A percentile compares a stretch with the other conserved stretches of the same genome.
These are phyloP conservation scores for Irpex sp. DNA, from an alignment of 1,284 basidiomycete species.

Conservation along the genomic window DNA sequence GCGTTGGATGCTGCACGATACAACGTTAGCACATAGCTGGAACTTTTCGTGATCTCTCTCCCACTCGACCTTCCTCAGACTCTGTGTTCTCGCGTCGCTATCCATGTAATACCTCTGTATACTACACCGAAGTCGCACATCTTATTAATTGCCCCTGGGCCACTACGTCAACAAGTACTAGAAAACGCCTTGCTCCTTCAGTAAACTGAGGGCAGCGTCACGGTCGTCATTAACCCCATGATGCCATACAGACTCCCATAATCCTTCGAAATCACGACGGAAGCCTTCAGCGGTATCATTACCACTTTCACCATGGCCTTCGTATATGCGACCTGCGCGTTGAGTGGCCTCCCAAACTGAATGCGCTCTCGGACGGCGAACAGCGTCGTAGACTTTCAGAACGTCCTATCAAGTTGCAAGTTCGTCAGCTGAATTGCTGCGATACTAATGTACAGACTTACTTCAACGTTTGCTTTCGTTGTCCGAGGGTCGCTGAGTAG, in stretches of 20 bases:
- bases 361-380: conserved; percentile 11
- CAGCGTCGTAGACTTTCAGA: conserved; percentile 9
- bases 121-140: too few relatives aligned
- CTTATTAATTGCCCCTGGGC: too few relatives aligned
- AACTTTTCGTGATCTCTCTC: neutral
- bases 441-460: conserved; percentile 15
- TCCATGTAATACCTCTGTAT: too few relatives aligned
- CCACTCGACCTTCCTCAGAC: too few relatives aligned
- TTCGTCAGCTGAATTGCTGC: neutral
- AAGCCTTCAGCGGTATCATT: neutral
- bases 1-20: neutral
- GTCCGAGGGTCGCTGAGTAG: conserved; percentile 44
- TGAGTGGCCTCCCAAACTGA: conserved; percentile 11
- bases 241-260: conserved; percentile 3
- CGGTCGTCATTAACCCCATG: neutral
- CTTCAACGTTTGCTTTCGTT: conserved; percentile 39
- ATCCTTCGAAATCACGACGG: neutral
- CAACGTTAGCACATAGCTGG: neutral
- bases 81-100: too few relatives aligned
- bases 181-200: neutral
- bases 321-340: conserved; percentile 7
- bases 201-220: neutral
- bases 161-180: neutral
- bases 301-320: conserved; percentile 7
- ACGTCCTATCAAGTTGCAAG: neutral